Percentiles rank a stretch among this genome's conserved stretches.
Evolutionary conservation across 2,329 filamentous ascomycete species (phyloP).

Genomic region (Hymenoscyphus albidus): DNA sequence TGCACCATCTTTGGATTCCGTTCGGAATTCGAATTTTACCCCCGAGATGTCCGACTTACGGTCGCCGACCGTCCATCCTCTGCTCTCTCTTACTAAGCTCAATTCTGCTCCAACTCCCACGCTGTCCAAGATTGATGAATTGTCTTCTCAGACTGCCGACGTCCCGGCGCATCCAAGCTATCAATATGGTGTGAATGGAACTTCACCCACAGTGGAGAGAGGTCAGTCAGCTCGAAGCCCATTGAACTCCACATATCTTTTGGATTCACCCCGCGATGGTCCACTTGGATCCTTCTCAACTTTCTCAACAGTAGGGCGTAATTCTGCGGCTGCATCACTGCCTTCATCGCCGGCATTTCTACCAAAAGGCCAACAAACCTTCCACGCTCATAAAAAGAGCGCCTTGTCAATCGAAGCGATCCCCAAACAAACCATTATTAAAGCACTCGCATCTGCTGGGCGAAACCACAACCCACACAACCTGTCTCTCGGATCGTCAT

Average conservation of each 20-base stretch:
- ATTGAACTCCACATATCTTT: conserved; percentile 37
- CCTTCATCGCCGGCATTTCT: conserved; percentile 30
- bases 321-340: conserved; percentile 26
- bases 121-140: conserved; percentile 29
- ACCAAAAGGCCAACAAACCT: conserved; percentile 18
- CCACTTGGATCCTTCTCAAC: conserved; percentile 28
- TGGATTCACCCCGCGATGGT: conserved; percentile 29
- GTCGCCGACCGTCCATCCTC: conserved; percentile 48
- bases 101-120: conserved; percentile 14
- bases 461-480: conserved; percentile 56
- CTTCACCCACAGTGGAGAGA: conserved; percentile 37
- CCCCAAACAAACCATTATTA: conserved; percentile 77
- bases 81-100: conserved; percentile 35
- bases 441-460: conserved; percentile 68
- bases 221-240: conserved; percentile 40
- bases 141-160: conserved; percentile 18
- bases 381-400: conserved; percentile 32
- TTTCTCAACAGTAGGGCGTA: conserved; percentile 30
- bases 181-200: conserved; percentile 25
- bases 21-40: neutral
- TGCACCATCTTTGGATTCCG: conserved; percentile 1
- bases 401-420: conserved; percentile 41
- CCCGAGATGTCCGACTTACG: conserved; percentile 40
- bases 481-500: conserved; percentile 48
- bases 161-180: conserved; percentile 18